Evolutionary conservation across 1,284 basidiomycete genomes (phyloP).

Genomic region (Leucocoprinus gongylophorus): DNA sequence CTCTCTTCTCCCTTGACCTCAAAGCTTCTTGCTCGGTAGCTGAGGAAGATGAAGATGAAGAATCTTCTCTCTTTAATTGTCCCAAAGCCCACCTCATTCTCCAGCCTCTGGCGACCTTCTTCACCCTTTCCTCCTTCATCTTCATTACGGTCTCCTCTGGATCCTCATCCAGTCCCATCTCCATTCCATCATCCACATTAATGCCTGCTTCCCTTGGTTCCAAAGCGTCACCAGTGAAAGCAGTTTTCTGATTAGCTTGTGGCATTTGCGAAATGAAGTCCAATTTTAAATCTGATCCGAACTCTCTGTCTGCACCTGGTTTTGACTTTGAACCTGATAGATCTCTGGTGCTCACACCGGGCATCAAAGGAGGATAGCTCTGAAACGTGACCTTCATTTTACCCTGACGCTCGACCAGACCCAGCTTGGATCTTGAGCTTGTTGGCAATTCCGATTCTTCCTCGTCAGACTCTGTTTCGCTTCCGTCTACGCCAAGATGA

Average conservation of each 20-base stretch:
- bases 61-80: constrained; percentile 1
- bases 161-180: constrained; percentile 13
- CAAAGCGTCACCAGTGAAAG: not conserved
- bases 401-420: not conserved
- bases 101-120: constrained; percentile 54
- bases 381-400: not conserved
- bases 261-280: constrained; percentile 11
- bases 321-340: not conserved
- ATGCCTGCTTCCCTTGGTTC: constrained; percentile 8
- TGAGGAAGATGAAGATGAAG: constrained; percentile 1
- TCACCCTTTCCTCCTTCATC: constrained; percentile 28
- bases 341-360: not conserved
- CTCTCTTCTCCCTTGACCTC: not conserved
- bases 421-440: too few relatives aligned
- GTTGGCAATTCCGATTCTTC: not conserved
- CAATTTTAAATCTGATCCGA: not conserved
- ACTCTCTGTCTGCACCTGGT: constrained; percentile 1
- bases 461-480: constrained; percentile 37
- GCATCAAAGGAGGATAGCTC: not conserved
- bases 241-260: constrained; percentile 2
- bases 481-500: constrained; percentile 32
- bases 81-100: constrained; percentile 44
- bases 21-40: not conserved
- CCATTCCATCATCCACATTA: constrained; percentile 5
- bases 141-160: constrained; percentile 25